Percentiles rank a stretch among this genome's conserved stretches.
Evolutionary conservation across 2,329 filamentous ascomycete genomes (phyloP).

Genomic region (Phialocephala subalpina): DNA sequence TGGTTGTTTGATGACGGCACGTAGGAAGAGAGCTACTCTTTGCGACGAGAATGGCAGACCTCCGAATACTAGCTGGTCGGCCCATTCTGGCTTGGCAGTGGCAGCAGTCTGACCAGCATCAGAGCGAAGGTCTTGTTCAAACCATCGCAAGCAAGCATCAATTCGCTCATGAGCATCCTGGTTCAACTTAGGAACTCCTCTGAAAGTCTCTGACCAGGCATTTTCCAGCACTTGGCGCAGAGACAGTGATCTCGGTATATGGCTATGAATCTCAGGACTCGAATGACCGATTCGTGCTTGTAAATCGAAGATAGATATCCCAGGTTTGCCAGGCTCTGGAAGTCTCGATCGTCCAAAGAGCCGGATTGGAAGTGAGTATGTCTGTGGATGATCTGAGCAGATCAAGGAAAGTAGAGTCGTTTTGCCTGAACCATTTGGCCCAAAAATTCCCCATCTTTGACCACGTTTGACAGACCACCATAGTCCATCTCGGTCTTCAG

Average conservation of each 20-base stretch:
- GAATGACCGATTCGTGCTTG: conserved; percentile 91
- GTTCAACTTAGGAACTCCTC: conserved; percentile 72
- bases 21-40: conserved; percentile 83
- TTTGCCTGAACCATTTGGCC: conserved; percentile 94
- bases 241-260: conserved; percentile 83
- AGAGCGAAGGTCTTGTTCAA: conserved; percentile 75
- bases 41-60: conserved; percentile 83
- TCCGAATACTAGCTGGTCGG: conserved; percentile 72
- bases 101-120: conserved; percentile 30
- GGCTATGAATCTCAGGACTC: conserved; percentile 91
- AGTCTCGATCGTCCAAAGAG: conserved; percentile 86
- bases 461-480: conserved; percentile 85
- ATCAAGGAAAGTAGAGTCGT: conserved; percentile 93
- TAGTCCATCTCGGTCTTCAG: conserved; percentile 63
- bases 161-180: conserved; percentile 65
- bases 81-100: conserved; percentile 61
- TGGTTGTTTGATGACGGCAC: conserved; percentile 80
- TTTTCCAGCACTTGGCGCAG: conserved; percentile 81
- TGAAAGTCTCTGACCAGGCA: conserved; percentile 90
- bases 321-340: conserved; percentile 70
- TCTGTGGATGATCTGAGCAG: conserved; percentile 94
- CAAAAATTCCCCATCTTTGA: conserved; percentile 91
- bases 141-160: conserved; percentile 77
- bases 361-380: conserved; percentile 87
- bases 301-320: conserved; percentile 91